phyloP scores from a whole-genome alignment of 345 rosid genomes.

The Eucalyptus polyanthemos region DNA sequence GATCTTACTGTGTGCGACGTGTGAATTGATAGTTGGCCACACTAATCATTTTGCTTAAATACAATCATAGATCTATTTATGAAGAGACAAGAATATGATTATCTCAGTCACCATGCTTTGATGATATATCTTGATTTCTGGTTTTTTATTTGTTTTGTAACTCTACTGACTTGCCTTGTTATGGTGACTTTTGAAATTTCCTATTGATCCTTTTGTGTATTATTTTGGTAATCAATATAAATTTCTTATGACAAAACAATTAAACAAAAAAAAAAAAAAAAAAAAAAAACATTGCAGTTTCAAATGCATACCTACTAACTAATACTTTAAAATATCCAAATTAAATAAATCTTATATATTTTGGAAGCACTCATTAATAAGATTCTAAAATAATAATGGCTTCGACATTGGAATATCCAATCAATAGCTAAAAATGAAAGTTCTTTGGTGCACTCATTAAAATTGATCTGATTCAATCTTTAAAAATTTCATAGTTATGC shows the following conservation, averaged over 20 bases:
- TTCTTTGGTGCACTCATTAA: background rate
- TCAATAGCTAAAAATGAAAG: background rate
- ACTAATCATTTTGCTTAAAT: too few relatives aligned
- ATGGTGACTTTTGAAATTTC: background rate
- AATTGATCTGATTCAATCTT: background rate
- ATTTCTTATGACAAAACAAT: background rate
- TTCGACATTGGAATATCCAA: background rate
- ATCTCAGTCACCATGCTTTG: too few relatives aligned
- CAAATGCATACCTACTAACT: background rate
- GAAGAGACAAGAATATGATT: background rate
- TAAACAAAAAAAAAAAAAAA: background rate
- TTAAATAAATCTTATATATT: background rate
- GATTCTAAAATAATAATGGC: background rate
- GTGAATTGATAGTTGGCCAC: background rate
- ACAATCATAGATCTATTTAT: too few relatives aligned
- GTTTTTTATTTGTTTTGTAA: too few relatives aligned
- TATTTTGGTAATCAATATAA: background rate
- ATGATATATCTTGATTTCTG: too few relatives aligned
- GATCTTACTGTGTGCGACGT: rapidly evolving
- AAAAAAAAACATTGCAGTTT: background rate
- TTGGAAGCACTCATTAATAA: background rate
- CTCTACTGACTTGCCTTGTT: background rate
- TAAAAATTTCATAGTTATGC: background rate
- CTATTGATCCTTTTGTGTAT: too few relatives aligned
- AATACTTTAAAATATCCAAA: background rate